Evolutionary conservation across 257 asterid genomes (phyloP), one percentile per base, ranked within the genome.

Genomic region (Cordia subcordata): DNA sequence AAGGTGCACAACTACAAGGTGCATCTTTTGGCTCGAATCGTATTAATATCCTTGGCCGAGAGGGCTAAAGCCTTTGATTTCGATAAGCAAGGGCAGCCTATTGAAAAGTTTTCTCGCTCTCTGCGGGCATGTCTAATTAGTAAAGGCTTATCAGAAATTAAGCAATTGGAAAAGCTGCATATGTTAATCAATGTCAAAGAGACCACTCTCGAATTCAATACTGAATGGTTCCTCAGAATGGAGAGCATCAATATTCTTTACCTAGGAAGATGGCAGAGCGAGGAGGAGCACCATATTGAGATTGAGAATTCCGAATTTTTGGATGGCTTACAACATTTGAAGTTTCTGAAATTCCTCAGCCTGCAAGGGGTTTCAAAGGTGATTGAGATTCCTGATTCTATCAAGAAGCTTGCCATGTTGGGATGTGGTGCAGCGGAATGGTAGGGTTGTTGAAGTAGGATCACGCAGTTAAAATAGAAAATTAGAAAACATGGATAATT

Each of bases 231-330:
- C 33, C 11, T 14, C 5, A 49, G 17, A 35, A 22, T 37, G 21
- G 12, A 49, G 15, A 33, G 46, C 21, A 27, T 65, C 13, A 46
- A 39, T 19, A 39, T 38, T 47, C 70, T 65, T 49, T 55, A 45
- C 15, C 49, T 65, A 0, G 63, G 63, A 47, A 57, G 70, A 53
- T 65, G 70, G 70, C 15, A 49, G 16, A 37, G 37, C 27, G 51
- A 42, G 27, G 58, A 54, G 49, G 5, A 5, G 19, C 69, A 46
- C 56, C 69, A 65, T n/a, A 57, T 56, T 55, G 69, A 65, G 47
- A 27, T 65, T 4, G 57, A 65, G 40, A 47, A 65, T 56, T 9
- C 18, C 15, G 49, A 32, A 35, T 65, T 57, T 13, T 12, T 55
- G 39, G 22, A 57, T 1, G 8, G 5, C 4, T 49, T 65, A 32